These are phyloP conservation scores for Saccharata proteae DNA, from an alignment of 2,329 filamentous ascomycete species.

Conservation along the genomic window DNA sequence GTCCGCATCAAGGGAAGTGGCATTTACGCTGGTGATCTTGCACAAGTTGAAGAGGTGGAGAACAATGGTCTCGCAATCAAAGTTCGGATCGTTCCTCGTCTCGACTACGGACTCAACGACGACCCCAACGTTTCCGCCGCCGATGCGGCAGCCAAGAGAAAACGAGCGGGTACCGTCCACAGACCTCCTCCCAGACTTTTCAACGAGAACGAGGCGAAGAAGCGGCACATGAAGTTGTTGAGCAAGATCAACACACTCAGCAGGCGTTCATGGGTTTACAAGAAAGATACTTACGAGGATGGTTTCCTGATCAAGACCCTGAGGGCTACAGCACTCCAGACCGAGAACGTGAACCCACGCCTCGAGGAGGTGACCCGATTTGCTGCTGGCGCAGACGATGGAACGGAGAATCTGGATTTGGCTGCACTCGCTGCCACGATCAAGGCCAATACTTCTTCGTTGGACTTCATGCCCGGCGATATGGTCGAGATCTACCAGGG, in stretches of 20 bases:
- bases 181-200: constrained; percentile 82
- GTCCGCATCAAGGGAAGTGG: constrained; percentile 72
- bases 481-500: constrained; percentile 94
- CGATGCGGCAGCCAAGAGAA: constrained; percentile 53
- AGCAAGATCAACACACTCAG: constrained; percentile 39
- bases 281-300: constrained; percentile 80
- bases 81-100: constrained; percentile 75
- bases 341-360: constrained; percentile 82
- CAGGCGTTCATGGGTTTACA: constrained; percentile 66
- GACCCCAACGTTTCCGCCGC: constrained; percentile 48
- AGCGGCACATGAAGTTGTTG: constrained; percentile 60
- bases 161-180: constrained; percentile 46
- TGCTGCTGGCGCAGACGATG: constrained; percentile 76
- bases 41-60: constrained; percentile 83
- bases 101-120: constrained; percentile 85
- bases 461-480: constrained; percentile 83
- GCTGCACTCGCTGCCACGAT: constrained; percentile 81
- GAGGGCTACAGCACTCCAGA: constrained; percentile 74
- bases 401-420: constrained; percentile 85
- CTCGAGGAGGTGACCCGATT: constrained; percentile 96
- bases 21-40: constrained; percentile 80
- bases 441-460: constrained; percentile 68
- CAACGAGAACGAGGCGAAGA: constrained; percentile 84
- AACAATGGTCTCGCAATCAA: constrained; percentile 83
- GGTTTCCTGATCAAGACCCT: constrained; percentile 91